Percentiles rank a stretch among this genome's conserved stretches.
Conservation (phyloP, 495 filamentous ascomycete genomes). For the Terfezia boudieri region DNA sequence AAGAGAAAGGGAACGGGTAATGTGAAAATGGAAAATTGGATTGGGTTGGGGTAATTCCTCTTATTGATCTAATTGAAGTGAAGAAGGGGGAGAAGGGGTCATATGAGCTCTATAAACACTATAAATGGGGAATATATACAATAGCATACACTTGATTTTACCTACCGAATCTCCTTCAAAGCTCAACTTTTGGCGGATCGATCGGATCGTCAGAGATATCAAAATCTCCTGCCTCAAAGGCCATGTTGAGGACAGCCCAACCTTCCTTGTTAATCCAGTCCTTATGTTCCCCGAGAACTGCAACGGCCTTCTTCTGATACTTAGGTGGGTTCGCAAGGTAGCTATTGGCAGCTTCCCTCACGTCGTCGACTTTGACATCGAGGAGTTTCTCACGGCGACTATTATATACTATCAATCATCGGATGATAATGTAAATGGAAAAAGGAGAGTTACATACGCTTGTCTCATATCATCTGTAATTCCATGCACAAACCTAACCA, state of each 20-base stretch:
- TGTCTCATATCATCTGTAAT: conserved; percentile 81
- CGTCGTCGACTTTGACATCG: conserved; percentile 62
- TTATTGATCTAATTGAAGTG: not conserved
- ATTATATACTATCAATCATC: not conserved
- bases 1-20: not conserved
- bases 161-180: not conserved
- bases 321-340: conserved; percentile 53
- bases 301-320: conserved; percentile 30
- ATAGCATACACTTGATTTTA: not conserved
- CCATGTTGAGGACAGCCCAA: not conserved
- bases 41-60: no score
- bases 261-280: conserved; percentile 37
- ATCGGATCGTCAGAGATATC: not conserved
- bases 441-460: conserved; percentile 12
- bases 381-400: conserved; percentile 61
- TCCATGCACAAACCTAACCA: conserved; percentile 62
- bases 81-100: not conserved
- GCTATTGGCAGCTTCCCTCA: conserved; percentile 57
- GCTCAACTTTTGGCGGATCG: not conserved
- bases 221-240: not conserved
- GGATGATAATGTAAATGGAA: not conserved
- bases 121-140: not conserved
- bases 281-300: conserved; percentile 67
- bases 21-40: not conserved
- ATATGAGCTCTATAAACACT: not conserved